These are phyloP conservation scores for Tylopilus cervinicoccineus DNA, from an alignment of 768 basidiomycete genomes.

Conservation along the genomic window DNA sequence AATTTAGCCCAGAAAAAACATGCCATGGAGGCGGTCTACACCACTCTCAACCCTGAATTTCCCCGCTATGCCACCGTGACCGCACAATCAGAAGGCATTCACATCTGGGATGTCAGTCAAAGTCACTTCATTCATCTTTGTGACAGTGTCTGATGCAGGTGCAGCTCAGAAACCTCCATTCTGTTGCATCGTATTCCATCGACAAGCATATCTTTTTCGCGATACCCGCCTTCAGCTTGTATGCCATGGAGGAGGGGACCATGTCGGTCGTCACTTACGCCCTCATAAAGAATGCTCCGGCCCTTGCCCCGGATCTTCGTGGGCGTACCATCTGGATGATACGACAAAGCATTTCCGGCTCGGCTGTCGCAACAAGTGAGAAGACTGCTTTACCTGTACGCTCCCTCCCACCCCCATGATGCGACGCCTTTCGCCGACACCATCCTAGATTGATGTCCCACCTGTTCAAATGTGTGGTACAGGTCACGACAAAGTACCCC, in stretches of 20 bases:
- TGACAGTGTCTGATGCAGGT: constrained; percentile 9
- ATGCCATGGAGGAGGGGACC: constrained; percentile 29
- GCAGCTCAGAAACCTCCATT: constrained; percentile 63
- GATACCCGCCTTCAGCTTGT: constrained; percentile 50
- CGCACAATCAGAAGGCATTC: constrained; percentile 70
- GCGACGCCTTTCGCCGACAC: constrained; percentile 7
- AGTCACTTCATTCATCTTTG: background rate
- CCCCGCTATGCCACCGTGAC: constrained; percentile 65
- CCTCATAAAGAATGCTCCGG: constrained; percentile 46
- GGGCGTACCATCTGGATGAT: constrained; percentile 60
- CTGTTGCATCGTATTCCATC: constrained; percentile 64
- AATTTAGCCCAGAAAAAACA: constrained; percentile 6
- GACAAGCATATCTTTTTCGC: constrained; percentile 62
- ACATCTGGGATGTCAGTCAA: constrained; percentile 63
- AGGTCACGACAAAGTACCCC: constrained; percentile 20
- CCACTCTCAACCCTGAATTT: constrained; percentile 17
- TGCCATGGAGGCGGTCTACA: constrained; percentile 14
- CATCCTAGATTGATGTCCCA: constrained; percentile 40
- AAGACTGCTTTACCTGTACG: constrained; percentile 45
- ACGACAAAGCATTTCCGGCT: constrained; percentile 48
- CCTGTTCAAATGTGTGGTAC: constrained; percentile 37
- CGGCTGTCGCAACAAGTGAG: constrained; percentile 30
- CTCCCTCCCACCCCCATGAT: constrained; percentile 11
- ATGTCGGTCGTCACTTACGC: constrained; percentile 52
- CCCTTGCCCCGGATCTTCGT: constrained; percentile 35